Conservation (phyloP, 176 grass and related monocot species). For the Oryza australiensis region DNA sequence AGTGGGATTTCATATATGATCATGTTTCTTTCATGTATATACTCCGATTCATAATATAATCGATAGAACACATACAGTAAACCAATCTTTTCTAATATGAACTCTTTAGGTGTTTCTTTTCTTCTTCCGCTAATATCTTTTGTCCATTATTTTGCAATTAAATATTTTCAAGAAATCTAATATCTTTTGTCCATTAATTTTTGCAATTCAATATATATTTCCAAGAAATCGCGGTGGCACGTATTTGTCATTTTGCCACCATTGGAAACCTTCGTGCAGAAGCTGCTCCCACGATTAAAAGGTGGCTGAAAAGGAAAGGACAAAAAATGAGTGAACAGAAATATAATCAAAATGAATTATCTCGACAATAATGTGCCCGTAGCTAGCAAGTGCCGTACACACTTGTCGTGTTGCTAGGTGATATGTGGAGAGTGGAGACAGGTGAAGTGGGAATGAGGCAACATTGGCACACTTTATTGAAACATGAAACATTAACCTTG, state of each 20-base stretch:
- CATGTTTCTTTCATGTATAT: neutral
- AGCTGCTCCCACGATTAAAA: neutral
- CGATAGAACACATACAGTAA: neutral
- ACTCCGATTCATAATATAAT: neutral
- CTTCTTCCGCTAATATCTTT: no score
- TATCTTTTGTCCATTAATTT: no score
- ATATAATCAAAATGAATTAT: neutral
- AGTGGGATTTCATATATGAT: neutral
- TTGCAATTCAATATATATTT: neutral
- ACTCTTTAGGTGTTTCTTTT: no score
- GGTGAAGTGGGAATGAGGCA: conserved; percentile 36
- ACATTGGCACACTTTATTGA: conserved; percentile 27
- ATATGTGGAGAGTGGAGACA: conserved; percentile 3
- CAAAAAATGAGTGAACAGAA: neutral
- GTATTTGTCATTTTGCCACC: neutral
- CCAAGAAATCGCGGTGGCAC: no score
- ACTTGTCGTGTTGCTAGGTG: neutral
- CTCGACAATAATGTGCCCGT: neutral
- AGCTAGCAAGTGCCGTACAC: neutral
- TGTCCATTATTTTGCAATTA: neutral
- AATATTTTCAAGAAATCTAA: neutral
- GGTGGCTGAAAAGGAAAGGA: neutral
- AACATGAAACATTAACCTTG: neutral
- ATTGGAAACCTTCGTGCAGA: no score
- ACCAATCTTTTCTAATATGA: neutral